Conservation (phyloP, 2,329 filamentous ascomycete species). For the Stylonectria norvegica region DNA sequence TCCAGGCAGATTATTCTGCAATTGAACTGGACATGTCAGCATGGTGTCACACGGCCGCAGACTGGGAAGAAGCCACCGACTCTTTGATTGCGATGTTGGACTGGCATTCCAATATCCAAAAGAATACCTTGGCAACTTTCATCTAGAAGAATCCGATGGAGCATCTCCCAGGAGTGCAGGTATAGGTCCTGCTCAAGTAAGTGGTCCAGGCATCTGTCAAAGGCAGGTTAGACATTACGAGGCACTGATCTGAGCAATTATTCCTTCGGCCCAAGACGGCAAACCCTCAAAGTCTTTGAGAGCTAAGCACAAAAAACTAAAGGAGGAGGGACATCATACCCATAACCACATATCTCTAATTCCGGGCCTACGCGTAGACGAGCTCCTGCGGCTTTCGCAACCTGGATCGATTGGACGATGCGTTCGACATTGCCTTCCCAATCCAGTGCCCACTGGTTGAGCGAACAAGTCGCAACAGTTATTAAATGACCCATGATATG, state of each 20-base stretch:
- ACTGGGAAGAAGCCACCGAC: slow-evolving; percentile 2
- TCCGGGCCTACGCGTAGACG: slow-evolving; percentile 55
- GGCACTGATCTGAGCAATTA: too few species aligned
- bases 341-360: slow-evolving; percentile 43
- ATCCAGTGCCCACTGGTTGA: slow-evolving; percentile 37
- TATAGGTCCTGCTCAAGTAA: slow-evolving; percentile 49
- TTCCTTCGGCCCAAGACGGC: too few species aligned
- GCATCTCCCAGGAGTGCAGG: slow-evolving; percentile 31
- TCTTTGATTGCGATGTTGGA: slow-evolving; percentile 42
- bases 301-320: too few species aligned
- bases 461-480: slow-evolving; percentile 34
- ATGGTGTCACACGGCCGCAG: slow-evolving; percentile 37
- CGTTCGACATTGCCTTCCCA: slow-evolving; percentile 56
- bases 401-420: slow-evolving; percentile 59
- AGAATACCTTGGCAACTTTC: slow-evolving; percentile 36
- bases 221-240: too few species aligned
- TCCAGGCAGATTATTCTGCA: slow-evolving; percentile 43
- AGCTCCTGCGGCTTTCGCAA: slow-evolving; percentile 60
- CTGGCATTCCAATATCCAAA: slow-evolving; percentile 37
- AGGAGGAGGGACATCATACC: too few species aligned
- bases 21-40: slow-evolving; percentile 37
- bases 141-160: slow-evolving; percentile 32
- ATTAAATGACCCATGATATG: slow-evolving; percentile 15
- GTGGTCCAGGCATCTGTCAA: slow-evolving; percentile 46
- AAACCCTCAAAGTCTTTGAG: too few species aligned